These are phyloP conservation scores for Ophiocordyceps sinensis DNA, from an alignment of 2,329 filamentous ascomycete species.

Conservation along the genomic window DNA sequence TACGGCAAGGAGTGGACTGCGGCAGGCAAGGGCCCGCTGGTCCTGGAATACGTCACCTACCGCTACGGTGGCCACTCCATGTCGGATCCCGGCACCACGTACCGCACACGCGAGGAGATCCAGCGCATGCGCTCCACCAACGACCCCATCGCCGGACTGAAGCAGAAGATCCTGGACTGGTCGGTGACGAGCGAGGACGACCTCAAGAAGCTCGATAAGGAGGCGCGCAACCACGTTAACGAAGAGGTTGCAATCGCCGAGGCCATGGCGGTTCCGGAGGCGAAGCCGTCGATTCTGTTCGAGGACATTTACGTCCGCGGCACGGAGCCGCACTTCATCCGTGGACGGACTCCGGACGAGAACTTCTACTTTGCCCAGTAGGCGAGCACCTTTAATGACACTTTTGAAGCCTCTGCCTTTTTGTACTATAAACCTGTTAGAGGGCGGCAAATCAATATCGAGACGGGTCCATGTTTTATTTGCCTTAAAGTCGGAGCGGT, in stretches of 20 bases:
- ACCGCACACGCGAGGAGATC: conserved; percentile 98
- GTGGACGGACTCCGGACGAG: conserved; percentile 81
- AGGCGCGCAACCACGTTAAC: conserved; percentile 73
- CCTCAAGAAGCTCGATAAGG: conserved; percentile 92
- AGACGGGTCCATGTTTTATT: conserved; percentile 3
- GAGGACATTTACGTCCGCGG: conserved; percentile 94
- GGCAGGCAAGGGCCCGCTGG: conserved; percentile 77
- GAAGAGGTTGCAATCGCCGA: conserved; percentile 83
- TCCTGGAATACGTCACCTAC: conserved; percentile 98
- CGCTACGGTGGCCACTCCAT: conserved; percentile 98
- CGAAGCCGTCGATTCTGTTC: conserved; percentile 70
- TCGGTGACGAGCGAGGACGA: conserved; percentile 81
- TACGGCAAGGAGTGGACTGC: conserved; percentile 82
- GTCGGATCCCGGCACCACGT: conserved; percentile 98
- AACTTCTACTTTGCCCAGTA: conserved; percentile 72
- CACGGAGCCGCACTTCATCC: conserved; percentile 74
- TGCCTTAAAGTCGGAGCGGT: too few species aligned
- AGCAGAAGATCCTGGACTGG: conserved; percentile 98
- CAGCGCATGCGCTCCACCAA: conserved; percentile 99
- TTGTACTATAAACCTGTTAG: conserved; percentile 11
- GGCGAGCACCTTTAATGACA: conserved; percentile 16
- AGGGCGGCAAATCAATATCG: conserved; percentile 7
- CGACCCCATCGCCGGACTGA: conserved; percentile 93
- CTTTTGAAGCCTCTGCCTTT: conserved; percentile 12
- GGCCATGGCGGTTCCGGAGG: conserved; percentile 68